Conservation (phyloP, 2,329 filamentous ascomycete genomes). For the Cladosporium oxysporum region DNA sequence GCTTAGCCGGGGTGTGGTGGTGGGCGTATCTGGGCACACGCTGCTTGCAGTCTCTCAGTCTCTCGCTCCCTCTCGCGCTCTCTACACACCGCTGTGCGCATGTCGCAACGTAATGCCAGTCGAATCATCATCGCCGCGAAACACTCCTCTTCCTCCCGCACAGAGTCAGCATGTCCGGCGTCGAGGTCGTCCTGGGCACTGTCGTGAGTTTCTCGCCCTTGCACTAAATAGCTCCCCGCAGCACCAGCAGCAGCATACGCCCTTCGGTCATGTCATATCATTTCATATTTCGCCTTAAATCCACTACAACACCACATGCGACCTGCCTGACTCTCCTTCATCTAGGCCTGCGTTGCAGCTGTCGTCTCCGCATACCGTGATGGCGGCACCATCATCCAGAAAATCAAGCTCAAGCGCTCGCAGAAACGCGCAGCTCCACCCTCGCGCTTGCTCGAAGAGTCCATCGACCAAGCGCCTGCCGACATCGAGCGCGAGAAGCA, state of each 20-base stretch:
- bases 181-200: conserved; percentile 18
- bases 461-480: conserved; percentile 33
- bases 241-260: not conserved
- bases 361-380: conserved; percentile 33
- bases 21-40: conserved; percentile 3
- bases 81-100: not conserved
- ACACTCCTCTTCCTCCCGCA: not conserved
- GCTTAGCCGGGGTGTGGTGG: conserved; percentile 4
- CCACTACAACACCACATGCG: not conserved
- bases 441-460: conserved; percentile 35
- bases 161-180: conserved; percentile 12
- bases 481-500: conserved; percentile 38
- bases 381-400: conserved; percentile 34
- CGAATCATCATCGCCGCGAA: not conserved
- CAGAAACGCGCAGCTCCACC: conserved; percentile 34
- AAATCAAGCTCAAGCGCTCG: conserved; percentile 36
- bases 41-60: not conserved
- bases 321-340: conserved; percentile 1
- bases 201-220: conserved; percentile 13
- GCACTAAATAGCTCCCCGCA: not conserved
- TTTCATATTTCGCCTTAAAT: not conserved
- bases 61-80: not conserved
- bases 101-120: conserved; percentile 2
- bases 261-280: not conserved
- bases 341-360: conserved; percentile 32